These are phyloP conservation scores for Eimeria necatrix DNA, from an alignment of 169 alveolate genomes.

Conservation along the genomic window DNA sequence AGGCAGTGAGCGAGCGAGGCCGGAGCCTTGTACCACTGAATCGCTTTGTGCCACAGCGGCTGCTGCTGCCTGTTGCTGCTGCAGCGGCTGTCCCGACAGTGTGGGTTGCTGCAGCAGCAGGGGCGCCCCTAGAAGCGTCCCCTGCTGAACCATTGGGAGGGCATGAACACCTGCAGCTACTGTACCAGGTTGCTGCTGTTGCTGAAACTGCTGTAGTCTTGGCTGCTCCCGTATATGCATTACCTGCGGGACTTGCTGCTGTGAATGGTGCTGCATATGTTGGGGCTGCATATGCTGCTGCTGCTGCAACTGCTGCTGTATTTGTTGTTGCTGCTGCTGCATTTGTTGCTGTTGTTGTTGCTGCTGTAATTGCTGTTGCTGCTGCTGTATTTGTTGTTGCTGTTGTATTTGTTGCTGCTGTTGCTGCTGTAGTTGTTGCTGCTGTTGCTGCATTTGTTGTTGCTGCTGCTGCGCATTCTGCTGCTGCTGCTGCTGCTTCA, in stretches of 20 bases:
- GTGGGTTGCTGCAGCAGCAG: conserved; percentile 38
- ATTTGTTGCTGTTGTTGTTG: not conserved
- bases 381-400: conserved; percentile 14
- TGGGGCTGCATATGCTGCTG: conserved; percentile 12
- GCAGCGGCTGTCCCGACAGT: not conserved
- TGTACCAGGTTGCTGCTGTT: conserved; percentile 27
- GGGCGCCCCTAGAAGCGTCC: not conserved
- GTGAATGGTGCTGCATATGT: not conserved
- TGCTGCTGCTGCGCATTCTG: not conserved
- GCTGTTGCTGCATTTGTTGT: not conserved
- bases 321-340: not conserved
- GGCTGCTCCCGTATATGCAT: not conserved
- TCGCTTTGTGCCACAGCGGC: conserved; percentile 44
- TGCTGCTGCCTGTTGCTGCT: conserved; percentile 52
- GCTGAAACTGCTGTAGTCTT: conserved; percentile 36
- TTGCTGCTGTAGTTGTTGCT: not conserved
- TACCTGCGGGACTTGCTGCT: conserved; percentile 41
- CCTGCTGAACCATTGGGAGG: conserved; percentile 16
- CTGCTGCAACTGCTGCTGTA: conserved; percentile 6
- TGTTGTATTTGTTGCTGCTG: not conserved
- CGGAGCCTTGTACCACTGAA: not conserved
- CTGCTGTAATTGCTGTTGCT: not conserved
- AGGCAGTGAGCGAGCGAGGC: not conserved
- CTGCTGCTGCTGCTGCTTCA: not conserved
- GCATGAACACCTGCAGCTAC: not conserved